These are phyloP conservation scores for Pythium angustatum DNA, from an alignment of 352 stramenopile genomes.

Conservation along the genomic window DNA sequence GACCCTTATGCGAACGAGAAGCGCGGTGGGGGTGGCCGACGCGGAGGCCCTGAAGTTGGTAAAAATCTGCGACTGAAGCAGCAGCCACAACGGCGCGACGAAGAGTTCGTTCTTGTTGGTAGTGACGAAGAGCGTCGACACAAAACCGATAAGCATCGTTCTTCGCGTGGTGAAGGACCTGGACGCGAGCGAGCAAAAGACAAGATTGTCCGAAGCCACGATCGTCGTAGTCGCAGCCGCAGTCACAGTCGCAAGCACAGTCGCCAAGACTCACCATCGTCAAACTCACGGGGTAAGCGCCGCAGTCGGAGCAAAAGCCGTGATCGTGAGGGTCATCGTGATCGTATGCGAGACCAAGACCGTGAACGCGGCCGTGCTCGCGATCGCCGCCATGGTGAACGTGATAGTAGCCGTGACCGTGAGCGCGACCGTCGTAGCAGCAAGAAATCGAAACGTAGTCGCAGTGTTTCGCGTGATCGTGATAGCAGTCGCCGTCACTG, in stretches of 20 bases:
- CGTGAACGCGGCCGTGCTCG: constrained; percentile 10
- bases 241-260: constrained; percentile 17
- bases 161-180: background rate
- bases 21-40: constrained; percentile 13
- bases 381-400: constrained; percentile 4
- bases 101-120: constrained; percentile 47
- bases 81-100: constrained; percentile 7
- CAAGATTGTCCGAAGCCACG: background rate
- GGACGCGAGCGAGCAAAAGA: background rate
- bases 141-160: background rate
- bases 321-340: constrained; percentile 8
- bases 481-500: constrained; percentile 16
- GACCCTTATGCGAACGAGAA: constrained; percentile 46
- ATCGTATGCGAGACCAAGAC: constrained; percentile 10
- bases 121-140: constrained; percentile 36
- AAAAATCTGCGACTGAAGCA: constrained; percentile 52
- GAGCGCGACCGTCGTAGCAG: constrained; percentile 7
- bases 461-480: constrained; percentile 16
- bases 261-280: background rate
- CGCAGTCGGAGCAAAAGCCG: constrained; percentile 25
- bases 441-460: constrained; percentile 30
- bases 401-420: constrained; percentile 15
- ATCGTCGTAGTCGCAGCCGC: constrained; percentile 14
- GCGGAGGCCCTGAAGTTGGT: constrained; percentile 33
- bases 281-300: background rate